Evolutionary conservation across 2,329 filamentous ascomycete genomes (phyloP), one percentile per base, ranked within the genome.

Genomic region (Nigrograna mackinnonii): DNA sequence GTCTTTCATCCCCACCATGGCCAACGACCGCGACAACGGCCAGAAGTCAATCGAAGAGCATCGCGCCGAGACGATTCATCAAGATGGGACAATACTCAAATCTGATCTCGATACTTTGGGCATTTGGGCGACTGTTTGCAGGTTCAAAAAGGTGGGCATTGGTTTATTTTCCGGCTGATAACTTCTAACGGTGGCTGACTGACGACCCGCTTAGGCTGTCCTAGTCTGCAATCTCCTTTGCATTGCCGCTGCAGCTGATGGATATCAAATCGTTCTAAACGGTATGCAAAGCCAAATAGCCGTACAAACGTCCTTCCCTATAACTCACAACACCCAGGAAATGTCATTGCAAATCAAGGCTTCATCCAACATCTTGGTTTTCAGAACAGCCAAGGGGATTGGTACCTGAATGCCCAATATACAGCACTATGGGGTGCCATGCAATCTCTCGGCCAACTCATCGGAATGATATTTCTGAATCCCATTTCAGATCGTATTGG

Each of bases 291-390:
- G 24, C n/a, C 9, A n/a, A n/a, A 28, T n/a, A 28, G n/a, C n/a
- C 9, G 9, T 9, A 28, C n/a, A n/a, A 7, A 22, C 51, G 17
- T 11, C 22, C 13, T 72, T 1, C 71, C 69, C 37, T 28, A 28
- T 28, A 9, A 28, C 24, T n/a, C n/a, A n/a, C n/a, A n/a, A n/a
- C n/a, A n/a, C n/a, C n/a, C n/a, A 28, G 68, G 66, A 2, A 66
- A 67, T 19, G 66, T 73, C 5, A 19, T 43, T n/a, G 65, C 70
- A 1, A 73, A 73, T 44, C 65, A 68, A 33, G 70, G 70, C 1
- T 73, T 73, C 39, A 70, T 73, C 31, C 53, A 38, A n/a, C 68
- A 71, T 22, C 58, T 73, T 34, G 54, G 64, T 0, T 43, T 54
- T 0, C 64, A 55, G 0, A 69, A 60, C 3, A 58, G 42, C 0